Base-by-base conservation (phyloP, 2,329 filamentous ascomycete genomes). In the Exserohilum rostratum region DNA sequence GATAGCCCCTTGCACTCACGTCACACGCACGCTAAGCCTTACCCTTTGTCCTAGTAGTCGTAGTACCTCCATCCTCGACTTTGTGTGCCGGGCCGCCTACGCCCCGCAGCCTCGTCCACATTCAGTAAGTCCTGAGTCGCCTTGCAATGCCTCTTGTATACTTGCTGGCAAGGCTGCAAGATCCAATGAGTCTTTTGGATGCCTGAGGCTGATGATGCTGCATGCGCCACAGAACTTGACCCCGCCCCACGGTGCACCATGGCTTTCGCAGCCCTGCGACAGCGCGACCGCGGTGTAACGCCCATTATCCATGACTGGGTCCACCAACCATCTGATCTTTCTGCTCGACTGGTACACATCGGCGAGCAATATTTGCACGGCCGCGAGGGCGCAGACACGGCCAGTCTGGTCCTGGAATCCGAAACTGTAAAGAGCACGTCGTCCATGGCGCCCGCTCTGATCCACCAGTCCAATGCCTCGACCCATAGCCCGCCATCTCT, bases 391-490 rank as follows among this genome's bases (percentile, higher is more conserved):
- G 39, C 50, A 12, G 58, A 56, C 5, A 56, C 46, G 3, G 55
- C 49, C 39, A 57, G 55, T 42, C 53, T 57, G 40, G 34, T 50
- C 43, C 63, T 45, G 9, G 66, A 61, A 43, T 27, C 53, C 30
- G 55, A 33, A 30, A 54, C 50, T 2, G 37, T 54, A n/a, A 53
- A 57, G 53, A 54, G 53, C 44, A 50, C 22, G 27, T 70, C 65
- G 46, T 73, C 71, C 52, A 74, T 74, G 70, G 68, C 71, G 44
- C 70, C 64, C 29, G 55, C 68, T 13, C 61, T 65, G 46, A 56
- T 73, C 15, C 68, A 73, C 54, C 67, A 71, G 51, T 53, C 56
- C 27, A 62, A 43, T 42, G 46, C 61, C 2, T 69, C 68, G 18
- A 54, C 53, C 3, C 51, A 58, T 33, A 44, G 30, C 49, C 56